Percentiles rank a stretch among this genome's conserved stretches.
phyloP scores from a whole-genome alignment of 345 rosid genomes.

The Triadica sebifera region DNA sequence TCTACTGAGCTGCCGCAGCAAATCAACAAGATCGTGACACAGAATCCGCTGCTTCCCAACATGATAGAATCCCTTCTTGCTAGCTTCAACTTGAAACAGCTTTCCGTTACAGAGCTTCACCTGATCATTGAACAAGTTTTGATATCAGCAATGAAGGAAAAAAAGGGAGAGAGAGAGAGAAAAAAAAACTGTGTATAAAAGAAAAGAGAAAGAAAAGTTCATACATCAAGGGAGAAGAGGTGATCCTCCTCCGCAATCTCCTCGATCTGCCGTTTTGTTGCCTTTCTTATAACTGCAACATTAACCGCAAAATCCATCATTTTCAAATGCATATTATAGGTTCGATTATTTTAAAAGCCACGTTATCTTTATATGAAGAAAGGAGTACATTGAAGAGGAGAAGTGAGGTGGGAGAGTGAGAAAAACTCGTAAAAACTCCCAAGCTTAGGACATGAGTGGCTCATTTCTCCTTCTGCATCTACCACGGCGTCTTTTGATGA shows the following conservation, averaged over 20 bases:
- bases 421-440: conserved; percentile 90
- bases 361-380: conserved; percentile 12
- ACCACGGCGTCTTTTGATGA: conserved; percentile 44
- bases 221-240: conserved; percentile 81
- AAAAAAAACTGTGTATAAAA: too few species aligned
- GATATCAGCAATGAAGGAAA: not conserved
- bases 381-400: conserved; percentile 82
- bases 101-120: conserved; percentile 96
- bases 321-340: not conserved
- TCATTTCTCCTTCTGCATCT: conserved; percentile 70
- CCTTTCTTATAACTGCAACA: conserved; percentile 62
- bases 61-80: conserved; percentile 75
- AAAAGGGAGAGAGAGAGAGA: too few species aligned
- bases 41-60: conserved; percentile 72
- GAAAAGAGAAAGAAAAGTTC: not conserved
- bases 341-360: not conserved
- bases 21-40: conserved; percentile 85
- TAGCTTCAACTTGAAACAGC: conserved; percentile 77
- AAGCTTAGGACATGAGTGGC: conserved; percentile 74
- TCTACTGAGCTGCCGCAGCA: conserved; percentile 85
- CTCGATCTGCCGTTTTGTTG: conserved; percentile 47
- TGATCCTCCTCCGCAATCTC: conserved; percentile 69
- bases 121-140: conserved; percentile 33
- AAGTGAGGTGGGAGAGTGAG: conserved; percentile 84
- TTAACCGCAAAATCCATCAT: not conserved